phyloP scores from a whole-genome alignment of 768 basidiomycete genomes.

The Chiua virens region DNA sequence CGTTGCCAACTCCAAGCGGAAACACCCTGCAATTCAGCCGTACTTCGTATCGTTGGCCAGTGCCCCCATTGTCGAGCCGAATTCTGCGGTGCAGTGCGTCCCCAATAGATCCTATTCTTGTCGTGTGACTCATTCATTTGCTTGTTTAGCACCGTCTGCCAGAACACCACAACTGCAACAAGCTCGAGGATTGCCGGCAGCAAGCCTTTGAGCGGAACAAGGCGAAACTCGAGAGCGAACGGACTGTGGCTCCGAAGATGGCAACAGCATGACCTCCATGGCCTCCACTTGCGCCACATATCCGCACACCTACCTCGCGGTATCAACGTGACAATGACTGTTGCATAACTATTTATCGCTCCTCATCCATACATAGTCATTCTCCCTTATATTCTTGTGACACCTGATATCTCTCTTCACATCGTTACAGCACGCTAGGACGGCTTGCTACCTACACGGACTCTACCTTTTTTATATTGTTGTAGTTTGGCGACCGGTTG shows the following conservation, averaged over 20 bases:
- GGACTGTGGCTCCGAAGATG: slow-evolving; percentile 86
- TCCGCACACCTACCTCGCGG: slow-evolving; percentile 11
- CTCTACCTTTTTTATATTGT: background rate
- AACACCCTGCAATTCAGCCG: slow-evolving; percentile 68
- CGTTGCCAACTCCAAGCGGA: slow-evolving; percentile 71
- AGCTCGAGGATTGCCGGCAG: slow-evolving; percentile 81
- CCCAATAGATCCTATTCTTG: background rate
- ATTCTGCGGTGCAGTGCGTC: slow-evolving; percentile 76
- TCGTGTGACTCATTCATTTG: slow-evolving; percentile 17
- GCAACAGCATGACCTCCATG: slow-evolving; percentile 57
- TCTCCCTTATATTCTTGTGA: slow-evolving; percentile 6
- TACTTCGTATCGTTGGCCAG: slow-evolving; percentile 79
- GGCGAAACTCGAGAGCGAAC: slow-evolving; percentile 82
- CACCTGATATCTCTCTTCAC: background rate
- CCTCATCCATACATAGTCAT: slow-evolving; percentile 18
- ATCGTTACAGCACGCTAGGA: slow-evolving; percentile 13
- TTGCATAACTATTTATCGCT: slow-evolving; percentile 30
- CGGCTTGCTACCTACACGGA: slow-evolving; percentile 11
- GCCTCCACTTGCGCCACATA: too few species aligned
- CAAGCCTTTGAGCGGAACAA: slow-evolving; percentile 90
- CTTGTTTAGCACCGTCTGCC: slow-evolving; percentile 75
- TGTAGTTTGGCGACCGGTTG: slow-evolving; percentile 15
- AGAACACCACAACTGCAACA: slow-evolving; percentile 83
- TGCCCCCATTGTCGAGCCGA: slow-evolving; percentile 77
- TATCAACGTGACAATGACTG: slow-evolving; percentile 20